A percentile compares a stretch with the other conserved stretches of the same genome.
Conservation (phyloP, 2,329 filamentous ascomycete genomes). For the Cladosporium sp. region DNA sequence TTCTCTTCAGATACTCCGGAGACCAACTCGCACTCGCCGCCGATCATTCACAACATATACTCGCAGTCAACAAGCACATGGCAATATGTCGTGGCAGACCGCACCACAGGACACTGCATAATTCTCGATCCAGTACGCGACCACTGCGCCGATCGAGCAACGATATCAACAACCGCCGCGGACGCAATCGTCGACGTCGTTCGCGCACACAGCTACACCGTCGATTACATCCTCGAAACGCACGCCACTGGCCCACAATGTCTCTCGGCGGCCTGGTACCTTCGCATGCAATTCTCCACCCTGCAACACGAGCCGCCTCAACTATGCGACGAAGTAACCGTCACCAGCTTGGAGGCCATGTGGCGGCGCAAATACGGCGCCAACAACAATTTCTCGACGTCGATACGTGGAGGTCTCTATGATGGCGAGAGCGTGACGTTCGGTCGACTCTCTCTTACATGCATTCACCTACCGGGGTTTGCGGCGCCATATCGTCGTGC, state of each 20-base stretch:
- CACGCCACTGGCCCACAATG: neutral
- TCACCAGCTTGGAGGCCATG: conserved; percentile 8
- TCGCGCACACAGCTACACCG: conserved; percentile 6
- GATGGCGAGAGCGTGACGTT: conserved; percentile 12
- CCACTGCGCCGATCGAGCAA: conserved; percentile 13
- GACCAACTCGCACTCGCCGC: neutral
- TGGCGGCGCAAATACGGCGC: conserved; percentile 22
- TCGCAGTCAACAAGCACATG: conserved; percentile 48
- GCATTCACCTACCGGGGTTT: conserved; percentile 18
- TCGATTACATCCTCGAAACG: conserved; percentile 23
- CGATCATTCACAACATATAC: conserved; percentile 10
- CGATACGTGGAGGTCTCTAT: conserved; percentile 12
- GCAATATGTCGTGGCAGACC: conserved; percentile 43
- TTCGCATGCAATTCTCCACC: conserved; percentile 20
- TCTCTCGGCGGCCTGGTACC: conserved; percentile 21
- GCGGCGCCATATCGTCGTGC: conserved; percentile 14
- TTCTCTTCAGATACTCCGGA: neutral
- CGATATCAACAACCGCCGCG: conserved; percentile 14
- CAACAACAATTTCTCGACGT: conserved; percentile 14
- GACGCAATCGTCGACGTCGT: conserved; percentile 17
- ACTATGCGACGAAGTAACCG: conserved; percentile 17
- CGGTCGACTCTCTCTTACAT: conserved; percentile 5
- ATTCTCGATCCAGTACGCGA: conserved; percentile 22
- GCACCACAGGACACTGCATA: conserved; percentile 10
- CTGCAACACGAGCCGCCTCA: conserved; percentile 10